Percentiles rank a stretch among this genome's conserved stretches.
Conservation (phyloP, 1,284 basidiomycete genomes). For the Somion occarium region DNA sequence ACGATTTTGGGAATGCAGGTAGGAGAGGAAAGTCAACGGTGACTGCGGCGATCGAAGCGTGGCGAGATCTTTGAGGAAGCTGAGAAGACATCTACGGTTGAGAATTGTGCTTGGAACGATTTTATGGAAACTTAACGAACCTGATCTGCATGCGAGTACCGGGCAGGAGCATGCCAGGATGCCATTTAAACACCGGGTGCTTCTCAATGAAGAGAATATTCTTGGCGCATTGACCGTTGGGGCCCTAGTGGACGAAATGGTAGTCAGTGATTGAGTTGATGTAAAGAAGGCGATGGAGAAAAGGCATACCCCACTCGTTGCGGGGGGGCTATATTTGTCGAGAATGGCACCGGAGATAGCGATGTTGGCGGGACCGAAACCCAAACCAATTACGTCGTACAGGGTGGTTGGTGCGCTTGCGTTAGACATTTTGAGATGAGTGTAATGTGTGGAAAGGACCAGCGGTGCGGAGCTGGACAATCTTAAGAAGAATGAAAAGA, state of each 20-base stretch:
- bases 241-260: slow-evolving; percentile 6
- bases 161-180: slow-evolving; percentile 55
- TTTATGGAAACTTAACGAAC: slow-evolving; percentile 22
- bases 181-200: slow-evolving; percentile 47
- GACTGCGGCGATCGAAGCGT: slow-evolving; percentile 53
- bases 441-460: slow-evolving; percentile 10
- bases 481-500: neutral
- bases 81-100: slow-evolving; percentile 16
- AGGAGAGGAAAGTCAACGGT: slow-evolving; percentile 52
- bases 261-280: neutral
- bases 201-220: slow-evolving; percentile 49
- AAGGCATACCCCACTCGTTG: slow-evolving; percentile 10
- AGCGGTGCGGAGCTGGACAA: neutral
- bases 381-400: slow-evolving; percentile 50
- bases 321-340: slow-evolving; percentile 27
- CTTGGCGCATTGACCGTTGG: slow-evolving; percentile 15
- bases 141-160: slow-evolving; percentile 58
- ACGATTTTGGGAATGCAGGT: slow-evolving; percentile 48
- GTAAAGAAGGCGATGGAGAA: neutral
- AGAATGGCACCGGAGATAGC: slow-evolving; percentile 52
- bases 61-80: slow-evolving; percentile 57
- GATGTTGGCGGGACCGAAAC: slow-evolving; percentile 57
- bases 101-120: slow-evolving; percentile 11
- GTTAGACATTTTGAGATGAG: neutral
- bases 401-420: slow-evolving; percentile 15